phyloP scores from a whole-genome alignment of 1,139 yeast genomes.

The Pichia sp. region DNA sequence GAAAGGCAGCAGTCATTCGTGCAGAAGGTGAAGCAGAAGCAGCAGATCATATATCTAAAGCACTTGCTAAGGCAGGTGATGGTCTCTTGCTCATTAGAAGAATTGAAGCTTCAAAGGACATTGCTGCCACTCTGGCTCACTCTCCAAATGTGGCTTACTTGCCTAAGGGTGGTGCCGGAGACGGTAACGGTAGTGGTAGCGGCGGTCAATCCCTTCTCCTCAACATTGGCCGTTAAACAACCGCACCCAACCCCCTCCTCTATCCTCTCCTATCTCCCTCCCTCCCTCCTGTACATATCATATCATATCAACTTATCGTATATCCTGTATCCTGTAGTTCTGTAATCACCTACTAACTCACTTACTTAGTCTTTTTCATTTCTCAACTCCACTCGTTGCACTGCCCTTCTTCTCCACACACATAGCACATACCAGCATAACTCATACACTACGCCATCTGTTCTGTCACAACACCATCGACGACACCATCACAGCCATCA shows the following conservation, averaged over 20 bases:
- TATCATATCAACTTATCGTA: neutral
- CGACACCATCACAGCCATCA: no score
- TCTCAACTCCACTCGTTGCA: no score
- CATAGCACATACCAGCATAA: no score
- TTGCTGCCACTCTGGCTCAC: conserved; percentile 78
- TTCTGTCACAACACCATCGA: no score
- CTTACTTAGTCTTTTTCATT: no score
- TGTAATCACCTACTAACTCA: no score
- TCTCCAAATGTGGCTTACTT: conserved; percentile 89
- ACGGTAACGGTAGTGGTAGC: conserved; percentile 26
- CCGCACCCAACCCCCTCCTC: neutral
- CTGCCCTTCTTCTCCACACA: no score
- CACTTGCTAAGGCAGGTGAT: conserved; percentile 91
- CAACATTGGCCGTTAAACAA: conserved; percentile 46
- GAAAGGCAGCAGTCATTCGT: conserved; percentile 88
- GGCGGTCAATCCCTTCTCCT: conserved; percentile 41
- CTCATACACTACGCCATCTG: no score
- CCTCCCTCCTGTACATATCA: neutral
- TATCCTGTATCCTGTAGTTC: no score
- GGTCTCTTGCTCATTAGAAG: conserved; percentile 92
- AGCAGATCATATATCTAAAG: conserved; percentile 92
- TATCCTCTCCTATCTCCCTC: neutral
- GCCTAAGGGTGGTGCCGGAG: conserved; percentile 44
- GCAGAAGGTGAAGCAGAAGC: conserved; percentile 99
- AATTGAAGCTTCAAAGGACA: conserved; percentile 94